Evolutionary conservation across 2,329 filamentous ascomycete species (phyloP), one percentile per base, ranked within the genome.

Genomic region (Pseudonectria buxi): DNA sequence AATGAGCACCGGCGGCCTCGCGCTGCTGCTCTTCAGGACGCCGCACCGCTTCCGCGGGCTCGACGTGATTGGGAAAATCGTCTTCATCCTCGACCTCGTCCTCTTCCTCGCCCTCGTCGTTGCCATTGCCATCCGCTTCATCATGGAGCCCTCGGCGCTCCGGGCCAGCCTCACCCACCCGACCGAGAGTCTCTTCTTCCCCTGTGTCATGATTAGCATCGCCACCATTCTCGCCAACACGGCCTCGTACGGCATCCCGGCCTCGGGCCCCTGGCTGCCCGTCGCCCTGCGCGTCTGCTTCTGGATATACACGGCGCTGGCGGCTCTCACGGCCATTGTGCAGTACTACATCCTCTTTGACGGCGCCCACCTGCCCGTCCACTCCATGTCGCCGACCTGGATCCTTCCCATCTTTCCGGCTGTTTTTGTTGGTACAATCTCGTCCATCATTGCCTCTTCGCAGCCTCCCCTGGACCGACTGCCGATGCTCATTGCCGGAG

Each of bases 201-300:
- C 77, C 0, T 75, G 78, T 2, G 69, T 69, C 4, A 63, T 80
- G 25, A 77, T 83, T 37, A 78, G 74, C 26, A 68, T 81, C 41
- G 78, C 78, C 3, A 81, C 80, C 28, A 62, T 81, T 13, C 66
- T 82, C 45, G 75, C 80, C 47, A 81, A 81, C 46, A 68, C 81
- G 27, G 73, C 74, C 7, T 71, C 80, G 42, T 83, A 81, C 53
- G 80, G 78, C 0, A 57, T 65, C 2, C 55, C 59, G 22, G 58
- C 67, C 24, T 60, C 63, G 6, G 76, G 68, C 0, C 46, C 54
- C 2, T 83, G 72, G 71, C 57, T 74, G 5, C 47, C 64, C 9
- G 51, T 54, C 13, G 62, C 63, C 1, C 64, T 75, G 59, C 45
- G 60, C 7, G 57, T 70, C 1, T 43, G 73, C 16, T 76, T 70